Evolutionary conservation across 495 filamentous ascomycete species (phyloP).

Genomic region (Staphylotrichum longicolle): DNA sequence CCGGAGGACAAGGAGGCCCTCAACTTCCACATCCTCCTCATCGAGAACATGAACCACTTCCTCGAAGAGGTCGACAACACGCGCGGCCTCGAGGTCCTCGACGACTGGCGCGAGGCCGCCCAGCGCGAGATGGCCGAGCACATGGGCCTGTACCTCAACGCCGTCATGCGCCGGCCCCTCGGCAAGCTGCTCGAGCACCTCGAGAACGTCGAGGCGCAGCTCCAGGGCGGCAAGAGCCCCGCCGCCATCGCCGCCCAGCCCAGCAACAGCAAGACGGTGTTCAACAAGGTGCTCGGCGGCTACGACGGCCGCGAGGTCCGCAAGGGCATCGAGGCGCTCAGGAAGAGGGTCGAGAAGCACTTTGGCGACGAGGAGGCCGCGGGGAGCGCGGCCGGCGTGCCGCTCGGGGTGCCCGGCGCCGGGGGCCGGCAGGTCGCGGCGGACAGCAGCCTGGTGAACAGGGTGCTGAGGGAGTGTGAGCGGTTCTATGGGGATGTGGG

Average conservation of each 20-base stretch:
- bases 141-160: conserved; percentile 78
- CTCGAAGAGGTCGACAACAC: conserved; percentile 78
- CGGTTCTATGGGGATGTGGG: conserved; percentile 70
- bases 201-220: conserved; percentile 73
- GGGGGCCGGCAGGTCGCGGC: conserved; percentile 10
- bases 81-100: conserved; percentile 68
- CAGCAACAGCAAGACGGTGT: conserved; percentile 72
- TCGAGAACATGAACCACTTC: conserved; percentile 99
- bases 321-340: conserved; percentile 78
- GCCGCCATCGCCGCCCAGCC: conserved; percentile 64
- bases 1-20: conserved; percentile 93
- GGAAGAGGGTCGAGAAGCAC: conserved; percentile 92
- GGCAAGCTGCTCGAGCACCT: conserved; percentile 89
- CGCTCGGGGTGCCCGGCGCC: background rate
- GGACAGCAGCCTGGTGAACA: conserved; percentile 62
- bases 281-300: conserved; percentile 76
- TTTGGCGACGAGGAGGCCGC: conserved; percentile 72
- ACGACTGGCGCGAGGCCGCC: conserved; percentile 76
- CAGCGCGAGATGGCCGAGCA: conserved; percentile 80
- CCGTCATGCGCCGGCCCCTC: conserved; percentile 83
- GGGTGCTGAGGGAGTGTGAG: conserved; percentile 81
- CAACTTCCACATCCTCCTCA: conserved; percentile 94
- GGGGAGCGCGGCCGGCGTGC: conserved; percentile 41
- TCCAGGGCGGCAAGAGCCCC: conserved; percentile 48
- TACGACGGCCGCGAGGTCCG: conserved; percentile 81